A percentile compares a stretch with the other conserved stretches of the same genome.
phyloP scores from a whole-genome alignment of 148 eudicot genomes.

The Cornus florida region DNA sequence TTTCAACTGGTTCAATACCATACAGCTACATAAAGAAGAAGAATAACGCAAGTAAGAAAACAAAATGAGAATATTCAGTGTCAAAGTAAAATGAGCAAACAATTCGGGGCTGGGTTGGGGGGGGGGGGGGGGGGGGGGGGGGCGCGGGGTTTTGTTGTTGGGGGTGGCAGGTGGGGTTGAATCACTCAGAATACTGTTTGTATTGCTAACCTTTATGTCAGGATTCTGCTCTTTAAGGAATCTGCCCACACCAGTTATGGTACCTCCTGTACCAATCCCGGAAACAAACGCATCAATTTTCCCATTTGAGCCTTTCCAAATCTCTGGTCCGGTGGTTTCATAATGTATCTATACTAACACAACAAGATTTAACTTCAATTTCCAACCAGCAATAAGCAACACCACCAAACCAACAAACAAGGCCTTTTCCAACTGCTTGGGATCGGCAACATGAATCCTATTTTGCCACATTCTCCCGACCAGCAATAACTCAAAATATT shows the following conservation, averaged over 20 bases:
- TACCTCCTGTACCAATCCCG: constrained; percentile 89
- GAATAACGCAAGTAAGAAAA: neutral
- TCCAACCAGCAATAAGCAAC: neutral
- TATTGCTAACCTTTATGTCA: constrained; percentile 51
- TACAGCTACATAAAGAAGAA: constrained; percentile 35
- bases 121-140: too few species aligned
- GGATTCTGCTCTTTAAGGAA: constrained; percentile 78
- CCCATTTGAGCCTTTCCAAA: constrained; percentile 74
- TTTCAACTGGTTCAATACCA: constrained; percentile 85
- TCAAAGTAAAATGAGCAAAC: neutral
- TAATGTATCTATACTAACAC: constrained; percentile 52
- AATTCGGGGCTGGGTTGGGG: too few species aligned
- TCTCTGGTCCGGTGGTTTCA: constrained; percentile 87
- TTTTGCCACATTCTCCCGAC: too few species aligned
- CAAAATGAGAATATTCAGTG: neutral
- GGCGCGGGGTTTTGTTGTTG: too few species aligned
- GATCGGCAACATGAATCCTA: too few species aligned
- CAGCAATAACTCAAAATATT: neutral
- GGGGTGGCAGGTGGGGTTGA: too few species aligned
- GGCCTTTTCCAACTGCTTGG: neutral
- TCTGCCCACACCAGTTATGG: constrained; percentile 71
- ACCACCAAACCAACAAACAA: neutral
- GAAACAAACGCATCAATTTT: constrained; percentile 72
- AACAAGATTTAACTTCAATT: too few species aligned
- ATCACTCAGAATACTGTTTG: neutral